Evolutionary conservation across 768 basidiomycete genomes (phyloP).

Genomic region (Rhodotorula paludigena): DNA sequence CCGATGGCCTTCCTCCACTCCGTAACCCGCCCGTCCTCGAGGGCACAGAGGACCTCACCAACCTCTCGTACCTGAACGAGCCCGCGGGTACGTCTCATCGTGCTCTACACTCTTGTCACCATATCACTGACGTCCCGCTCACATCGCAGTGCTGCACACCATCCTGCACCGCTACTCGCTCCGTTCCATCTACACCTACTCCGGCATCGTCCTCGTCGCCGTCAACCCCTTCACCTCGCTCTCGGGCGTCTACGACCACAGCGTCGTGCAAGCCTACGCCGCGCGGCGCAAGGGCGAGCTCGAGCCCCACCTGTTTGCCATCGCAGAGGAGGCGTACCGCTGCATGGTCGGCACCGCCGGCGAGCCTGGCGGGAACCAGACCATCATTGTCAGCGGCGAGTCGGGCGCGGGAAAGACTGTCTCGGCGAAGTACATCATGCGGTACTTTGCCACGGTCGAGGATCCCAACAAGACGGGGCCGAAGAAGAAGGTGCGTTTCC

Average conservation of each 20-base stretch:
- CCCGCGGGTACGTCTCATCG: slow-evolving; percentile 66
- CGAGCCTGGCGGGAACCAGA: slow-evolving; percentile 67
- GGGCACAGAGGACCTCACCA: slow-evolving; percentile 95
- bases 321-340: slow-evolving; percentile 97
- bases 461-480: slow-evolving; percentile 59
- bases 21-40: slow-evolving; percentile 95
- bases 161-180: slow-evolving; percentile 94
- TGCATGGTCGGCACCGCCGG: slow-evolving; percentile 78
- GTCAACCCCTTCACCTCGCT: slow-evolving; percentile 98
- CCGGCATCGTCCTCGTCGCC: slow-evolving; percentile 96
- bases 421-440: slow-evolving; percentile 98
- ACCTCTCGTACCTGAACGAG: slow-evolving; percentile 95
- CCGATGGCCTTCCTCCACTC: slow-evolving; percentile 72
- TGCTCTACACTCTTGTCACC: no score
- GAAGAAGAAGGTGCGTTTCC: slow-evolving; percentile 38
- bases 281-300: slow-evolving; percentile 86
- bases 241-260: slow-evolving; percentile 84
- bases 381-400: slow-evolving; percentile 97
- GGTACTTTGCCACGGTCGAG: slow-evolving; percentile 96
- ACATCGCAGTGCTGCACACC: slow-evolving; percentile 74
- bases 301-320: slow-evolving; percentile 96
- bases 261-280: slow-evolving; percentile 94
- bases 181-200: slow-evolving; percentile 97
- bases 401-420: slow-evolving; percentile 99
- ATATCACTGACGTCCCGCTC: slow-evolving; percentile 1